Percentiles rank a stretch among this genome's conserved stretches.
These are phyloP conservation scores for Wallemia hederae DNA, from an alignment of 1,284 basidiomycete genomes.

Conservation along the genomic window DNA sequence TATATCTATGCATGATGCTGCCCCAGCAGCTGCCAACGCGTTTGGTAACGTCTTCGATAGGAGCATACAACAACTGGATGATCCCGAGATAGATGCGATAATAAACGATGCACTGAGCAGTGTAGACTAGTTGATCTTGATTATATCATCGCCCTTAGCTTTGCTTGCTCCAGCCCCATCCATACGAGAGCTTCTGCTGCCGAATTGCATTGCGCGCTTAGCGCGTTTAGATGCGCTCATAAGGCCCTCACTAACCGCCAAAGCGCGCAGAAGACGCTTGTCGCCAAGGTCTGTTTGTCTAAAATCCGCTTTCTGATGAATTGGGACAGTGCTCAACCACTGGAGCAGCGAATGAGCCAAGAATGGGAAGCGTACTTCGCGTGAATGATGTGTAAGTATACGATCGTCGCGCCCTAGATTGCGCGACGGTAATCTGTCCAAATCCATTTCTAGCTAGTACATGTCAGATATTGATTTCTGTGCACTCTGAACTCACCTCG, in stretches of 20 bases:
- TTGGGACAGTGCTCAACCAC: slow-evolving; percentile 41
- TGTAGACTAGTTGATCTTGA: not conserved
- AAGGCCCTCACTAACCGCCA: slow-evolving; percentile 36
- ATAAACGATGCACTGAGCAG: not conserved
- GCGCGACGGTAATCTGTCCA: slow-evolving; percentile 61
- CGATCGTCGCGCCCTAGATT: slow-evolving; percentile 87
- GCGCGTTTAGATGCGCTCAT: slow-evolving; percentile 35
- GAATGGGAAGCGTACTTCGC: slow-evolving; percentile 72
- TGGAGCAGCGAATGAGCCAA: slow-evolving; percentile 46
- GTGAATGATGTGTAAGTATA: slow-evolving; percentile 56
- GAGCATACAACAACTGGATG: slow-evolving; percentile 7
- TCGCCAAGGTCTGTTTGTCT: slow-evolving; percentile 38
- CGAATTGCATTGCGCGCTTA: slow-evolving; percentile 94
- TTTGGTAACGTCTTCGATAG: slow-evolving; percentile 13
- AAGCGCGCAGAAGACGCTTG: slow-evolving; percentile 50
- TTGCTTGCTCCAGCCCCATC: slow-evolving; percentile 20
- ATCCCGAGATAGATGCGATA: not conserved
- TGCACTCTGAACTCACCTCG: slow-evolving; percentile 27
- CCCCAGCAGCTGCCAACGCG: slow-evolving; percentile 8
- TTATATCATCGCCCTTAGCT: slow-evolving; percentile 12
- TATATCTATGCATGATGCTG: slow-evolving; percentile 8
- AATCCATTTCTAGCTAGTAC: slow-evolving; percentile 52
- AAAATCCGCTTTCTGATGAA: slow-evolving; percentile 51
- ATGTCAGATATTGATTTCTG: not conserved
- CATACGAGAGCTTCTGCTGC: slow-evolving; percentile 73